Evolutionary conservation across 306 rosid genomes (phyloP).

Genomic region (Quillaja saponaria): DNA sequence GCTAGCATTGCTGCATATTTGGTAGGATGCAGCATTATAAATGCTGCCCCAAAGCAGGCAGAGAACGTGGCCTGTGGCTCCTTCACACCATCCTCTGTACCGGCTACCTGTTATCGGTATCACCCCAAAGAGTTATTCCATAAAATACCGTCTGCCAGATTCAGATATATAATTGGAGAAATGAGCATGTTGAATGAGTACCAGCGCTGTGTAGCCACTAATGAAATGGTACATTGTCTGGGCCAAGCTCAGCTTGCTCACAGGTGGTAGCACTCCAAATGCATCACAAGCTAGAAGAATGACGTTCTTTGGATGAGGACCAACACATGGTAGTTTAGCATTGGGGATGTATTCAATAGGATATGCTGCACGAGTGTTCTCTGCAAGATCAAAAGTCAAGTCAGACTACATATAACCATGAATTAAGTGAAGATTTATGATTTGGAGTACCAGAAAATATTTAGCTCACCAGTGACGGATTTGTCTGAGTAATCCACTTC

Average conservation of each 20-base stretch:
- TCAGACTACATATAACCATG: too few species aligned
- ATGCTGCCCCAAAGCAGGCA: constrained; percentile 94
- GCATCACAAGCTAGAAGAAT: constrained; percentile 93
- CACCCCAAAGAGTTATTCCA: neutral
- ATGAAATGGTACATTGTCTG: constrained; percentile 97
- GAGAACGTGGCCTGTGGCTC: constrained; percentile 98
- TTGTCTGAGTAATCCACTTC: constrained; percentile 84
- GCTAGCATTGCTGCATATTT: constrained; percentile 90
- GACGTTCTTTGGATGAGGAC: constrained; percentile 85
- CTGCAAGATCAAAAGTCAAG: constrained; percentile 34
- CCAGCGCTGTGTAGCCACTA: constrained; percentile 95
- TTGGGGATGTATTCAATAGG: constrained; percentile 94
- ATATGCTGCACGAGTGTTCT: constrained; percentile 89
- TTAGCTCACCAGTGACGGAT: constrained; percentile 68
- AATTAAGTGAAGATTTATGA: too few species aligned
- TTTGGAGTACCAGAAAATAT: too few species aligned
- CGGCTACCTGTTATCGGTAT: constrained; percentile 62
- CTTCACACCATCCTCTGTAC: constrained; percentile 88
- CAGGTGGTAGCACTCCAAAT: constrained; percentile 92
- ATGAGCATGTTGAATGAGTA: constrained; percentile 30
- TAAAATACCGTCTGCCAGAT: neutral
- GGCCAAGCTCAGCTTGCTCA: constrained; percentile 78
- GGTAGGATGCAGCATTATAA: constrained; percentile 90
- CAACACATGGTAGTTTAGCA: constrained; percentile 87
- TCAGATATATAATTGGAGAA: constrained; percentile 3